phyloP scores from a whole-genome alignment of 352 stramenopile species.

The Pythium scleroteichum region DNA sequence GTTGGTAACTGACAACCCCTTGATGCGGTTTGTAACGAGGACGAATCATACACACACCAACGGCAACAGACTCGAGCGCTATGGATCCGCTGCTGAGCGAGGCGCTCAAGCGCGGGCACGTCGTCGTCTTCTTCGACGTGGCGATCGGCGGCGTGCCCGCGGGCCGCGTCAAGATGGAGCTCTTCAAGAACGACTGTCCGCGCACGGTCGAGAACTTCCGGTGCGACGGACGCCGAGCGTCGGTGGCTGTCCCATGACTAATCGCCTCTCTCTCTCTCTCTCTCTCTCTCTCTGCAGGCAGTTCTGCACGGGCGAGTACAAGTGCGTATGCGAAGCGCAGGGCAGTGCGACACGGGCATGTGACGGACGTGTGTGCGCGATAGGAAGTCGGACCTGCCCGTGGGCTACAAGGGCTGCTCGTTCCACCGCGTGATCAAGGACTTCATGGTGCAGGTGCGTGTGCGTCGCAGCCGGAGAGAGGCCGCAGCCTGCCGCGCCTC shows the following conservation, averaged over 20 bases:
- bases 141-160: slow-evolving; percentile 84
- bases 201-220: slow-evolving; percentile 98
- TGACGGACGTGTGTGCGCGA: slow-evolving; percentile 19
- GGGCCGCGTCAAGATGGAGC: slow-evolving; percentile 93
- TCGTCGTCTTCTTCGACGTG: slow-evolving; percentile 96
- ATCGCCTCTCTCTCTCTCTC: too few relatives aligned
- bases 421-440: slow-evolving; percentile 92
- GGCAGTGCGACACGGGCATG: background rate
- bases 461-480: background rate
- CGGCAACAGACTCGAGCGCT: too few relatives aligned
- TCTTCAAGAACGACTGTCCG: slow-evolving; percentile 96
- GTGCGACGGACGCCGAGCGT: too few relatives aligned
- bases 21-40: too few relatives aligned
- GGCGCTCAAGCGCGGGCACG: slow-evolving; percentile 92
- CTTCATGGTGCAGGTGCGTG: slow-evolving; percentile 85
- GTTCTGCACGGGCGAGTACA: slow-evolving; percentile 97
- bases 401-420: slow-evolving; percentile 87
- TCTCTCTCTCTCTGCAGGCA: slow-evolving; percentile 64
- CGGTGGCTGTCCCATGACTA: too few relatives aligned
- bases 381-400: slow-evolving; percentile 79
- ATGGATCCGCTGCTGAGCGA: slow-evolving; percentile 91
- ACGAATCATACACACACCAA: slow-evolving; percentile 4
- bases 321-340: slow-evolving; percentile 60
- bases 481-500: too few relatives aligned
- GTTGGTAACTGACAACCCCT: too few relatives aligned